phyloP scores from a whole-genome alignment of 306 rosid genomes.

The Vicia sativa region DNA sequence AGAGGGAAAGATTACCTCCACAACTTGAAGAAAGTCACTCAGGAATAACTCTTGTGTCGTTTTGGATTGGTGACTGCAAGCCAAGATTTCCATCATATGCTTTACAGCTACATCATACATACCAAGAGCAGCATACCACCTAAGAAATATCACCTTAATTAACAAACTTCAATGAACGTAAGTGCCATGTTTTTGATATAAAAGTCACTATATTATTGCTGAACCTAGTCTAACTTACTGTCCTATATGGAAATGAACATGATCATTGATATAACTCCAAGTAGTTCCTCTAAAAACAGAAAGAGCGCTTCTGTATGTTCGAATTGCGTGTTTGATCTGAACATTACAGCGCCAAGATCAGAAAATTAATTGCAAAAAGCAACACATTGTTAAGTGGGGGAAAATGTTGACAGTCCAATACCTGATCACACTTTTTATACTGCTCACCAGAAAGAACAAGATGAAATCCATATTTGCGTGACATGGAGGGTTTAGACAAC shows the following conservation, averaged over 20 bases:
- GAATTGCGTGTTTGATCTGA: conserved; percentile 95
- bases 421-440: conserved; percentile 95
- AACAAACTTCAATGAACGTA: conserved; percentile 36
- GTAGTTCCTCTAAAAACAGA: conserved; percentile 81
- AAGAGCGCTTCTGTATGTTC: conserved; percentile 80
- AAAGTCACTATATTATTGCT: conserved; percentile 9
- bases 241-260: conserved; percentile 93
- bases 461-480: conserved; percentile 96
- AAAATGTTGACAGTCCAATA: conserved; percentile 41
- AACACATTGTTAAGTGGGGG: conserved; percentile 18
- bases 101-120: conserved; percentile 80
- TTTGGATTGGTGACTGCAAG: conserved; percentile 95
- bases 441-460: conserved; percentile 98
- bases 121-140: conserved; percentile 97
- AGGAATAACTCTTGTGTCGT: conserved; percentile 79
- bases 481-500: conserved; percentile 88
- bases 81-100: conserved; percentile 83
- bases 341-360: conserved; percentile 27
- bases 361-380: conserved; percentile 33
- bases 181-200: conserved; percentile 6
- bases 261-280: conserved; percentile 89
- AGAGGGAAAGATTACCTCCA: conserved; percentile 69
- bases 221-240: conserved; percentile 68
- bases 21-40: conserved; percentile 72
- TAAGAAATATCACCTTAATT: conserved; percentile 44